A percentile compares a stretch with the other conserved stretches of the same genome.
Conservation (phyloP, 768 basidiomycete species). For the Tylopilus sp. region DNA sequence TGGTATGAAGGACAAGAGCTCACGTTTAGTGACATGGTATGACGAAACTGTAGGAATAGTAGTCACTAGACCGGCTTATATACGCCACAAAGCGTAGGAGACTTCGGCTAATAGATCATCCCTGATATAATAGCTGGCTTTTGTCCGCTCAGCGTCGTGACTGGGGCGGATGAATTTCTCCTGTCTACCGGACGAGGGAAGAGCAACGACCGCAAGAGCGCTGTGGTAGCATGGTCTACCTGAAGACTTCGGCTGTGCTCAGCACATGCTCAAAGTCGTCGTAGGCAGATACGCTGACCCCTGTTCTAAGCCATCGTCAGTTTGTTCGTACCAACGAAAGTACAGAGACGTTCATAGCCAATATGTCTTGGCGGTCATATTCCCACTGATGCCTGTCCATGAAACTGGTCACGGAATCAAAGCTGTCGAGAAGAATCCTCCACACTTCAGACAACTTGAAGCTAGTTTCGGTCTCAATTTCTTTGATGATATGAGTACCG, state of each 20-base stretch:
- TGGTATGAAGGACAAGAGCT: conserved; percentile 28
- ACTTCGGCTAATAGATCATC: no score
- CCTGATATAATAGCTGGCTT: background rate
- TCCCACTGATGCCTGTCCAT: conserved; percentile 7
- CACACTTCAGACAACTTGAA: conserved; percentile 14
- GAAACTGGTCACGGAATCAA: conserved; percentile 13
- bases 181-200: conserved; percentile 31
- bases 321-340: conserved; percentile 15
- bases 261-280: background rate
- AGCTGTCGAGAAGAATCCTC: conserved; percentile 14
- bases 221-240: conserved; percentile 33
- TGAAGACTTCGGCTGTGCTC: conserved; percentile 25
- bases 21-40: no score
- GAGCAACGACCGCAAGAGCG: conserved; percentile 31
- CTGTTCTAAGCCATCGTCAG: conserved; percentile 45
- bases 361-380: conserved; percentile 21
- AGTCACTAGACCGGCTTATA: no score
- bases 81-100: no score
- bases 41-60: no score
- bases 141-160: conserved; percentile 23
- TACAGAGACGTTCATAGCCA: conserved; percentile 44
- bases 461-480: conserved; percentile 23
- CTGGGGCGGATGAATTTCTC: conserved; percentile 17
- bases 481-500: conserved; percentile 9
- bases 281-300: conserved; percentile 25